Conservation (phyloP, 2,329 filamentous ascomycete genomes). For the Penicillium sp. region DNA sequence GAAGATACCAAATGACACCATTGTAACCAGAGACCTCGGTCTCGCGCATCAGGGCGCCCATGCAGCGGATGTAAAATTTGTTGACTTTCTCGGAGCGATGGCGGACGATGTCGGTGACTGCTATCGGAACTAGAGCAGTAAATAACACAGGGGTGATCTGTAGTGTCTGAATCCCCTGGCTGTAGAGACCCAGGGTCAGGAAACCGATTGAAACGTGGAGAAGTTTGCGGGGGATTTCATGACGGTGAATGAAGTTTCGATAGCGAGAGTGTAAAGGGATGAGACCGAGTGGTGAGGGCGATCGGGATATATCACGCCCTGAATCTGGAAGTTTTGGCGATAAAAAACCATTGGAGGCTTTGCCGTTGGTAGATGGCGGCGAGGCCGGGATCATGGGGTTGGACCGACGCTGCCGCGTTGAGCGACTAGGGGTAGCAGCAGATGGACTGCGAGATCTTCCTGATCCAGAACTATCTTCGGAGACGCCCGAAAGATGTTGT, state of each 20-base stretch:
- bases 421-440: slow-evolving; percentile 30
- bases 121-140: slow-evolving; percentile 79
- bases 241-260: slow-evolving; percentile 88
- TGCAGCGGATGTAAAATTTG: slow-evolving; percentile 77
- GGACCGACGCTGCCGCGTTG: slow-evolving; percentile 54
- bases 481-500: slow-evolving; percentile 57
- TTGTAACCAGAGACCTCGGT: slow-evolving; percentile 94
- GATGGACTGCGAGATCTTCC: slow-evolving; percentile 56
- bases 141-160: slow-evolving; percentile 85
- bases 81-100: slow-evolving; percentile 84
- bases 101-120: slow-evolving; percentile 77
- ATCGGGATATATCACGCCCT: slow-evolving; percentile 88
- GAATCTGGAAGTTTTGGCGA: slow-evolving; percentile 61
- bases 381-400: slow-evolving; percentile 47
- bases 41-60: slow-evolving; percentile 95
- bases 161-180: slow-evolving; percentile 73
- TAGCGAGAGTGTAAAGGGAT: slow-evolving; percentile 96
- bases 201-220: slow-evolving; percentile 97
- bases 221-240: slow-evolving; percentile 92
- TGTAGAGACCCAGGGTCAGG: slow-evolving; percentile 84
- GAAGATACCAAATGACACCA: slow-evolving; percentile 93
- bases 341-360: slow-evolving; percentile 43
- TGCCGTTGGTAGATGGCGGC: slow-evolving; percentile 43
- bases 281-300: slow-evolving; percentile 87
- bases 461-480: slow-evolving; percentile 45